phyloP scores from a whole-genome alignment of 768 basidiomycete genomes.

The Leucosporidium creatinivorum region DNA sequence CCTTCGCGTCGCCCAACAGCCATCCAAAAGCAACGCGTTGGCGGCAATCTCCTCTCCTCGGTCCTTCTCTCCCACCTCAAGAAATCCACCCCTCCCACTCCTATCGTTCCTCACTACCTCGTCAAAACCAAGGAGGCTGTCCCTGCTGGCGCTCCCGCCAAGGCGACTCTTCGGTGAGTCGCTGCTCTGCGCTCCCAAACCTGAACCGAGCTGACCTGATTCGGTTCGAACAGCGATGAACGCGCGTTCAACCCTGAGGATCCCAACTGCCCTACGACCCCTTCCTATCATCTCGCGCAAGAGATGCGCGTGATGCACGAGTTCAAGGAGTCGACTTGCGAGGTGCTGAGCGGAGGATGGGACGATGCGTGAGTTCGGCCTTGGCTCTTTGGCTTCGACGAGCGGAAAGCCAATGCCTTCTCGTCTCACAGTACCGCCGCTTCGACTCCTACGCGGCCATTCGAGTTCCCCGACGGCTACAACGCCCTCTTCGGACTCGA shows the following conservation, averaged over 20 bases:
- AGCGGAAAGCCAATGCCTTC: neutral
- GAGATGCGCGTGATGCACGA: conserved; percentile 79
- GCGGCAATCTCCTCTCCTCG: conserved; percentile 58
- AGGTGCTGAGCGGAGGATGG: conserved; percentile 78
- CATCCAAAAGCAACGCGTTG: conserved; percentile 50
- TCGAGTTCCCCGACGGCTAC: conserved; percentile 95
- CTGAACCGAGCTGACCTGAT: neutral
- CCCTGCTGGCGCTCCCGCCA: conserved; percentile 58
- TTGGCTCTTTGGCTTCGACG: neutral
- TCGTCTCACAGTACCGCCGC: conserved; percentile 47
- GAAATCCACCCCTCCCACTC: conserved; percentile 44
- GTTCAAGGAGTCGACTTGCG: conserved; percentile 83
- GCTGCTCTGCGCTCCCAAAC: conserved; percentile 42
- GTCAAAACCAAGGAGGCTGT: conserved; percentile 68
- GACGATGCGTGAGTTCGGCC: conserved; percentile 61
- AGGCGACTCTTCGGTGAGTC: conserved; percentile 67
- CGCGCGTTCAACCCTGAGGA: conserved; percentile 12
- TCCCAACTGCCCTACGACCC: conserved; percentile 54
- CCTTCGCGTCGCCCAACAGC: conserved; percentile 47
- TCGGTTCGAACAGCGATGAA: conserved; percentile 12
- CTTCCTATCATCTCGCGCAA: conserved; percentile 52
- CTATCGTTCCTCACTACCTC: conserved; percentile 77
- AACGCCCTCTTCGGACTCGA: conserved; percentile 68
- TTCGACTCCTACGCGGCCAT: conserved; percentile 51
- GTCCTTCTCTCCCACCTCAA: conserved; percentile 42